phyloP scores from a whole-genome alignment of 768 basidiomycete genomes.

The Kwoniella europaea region DNA sequence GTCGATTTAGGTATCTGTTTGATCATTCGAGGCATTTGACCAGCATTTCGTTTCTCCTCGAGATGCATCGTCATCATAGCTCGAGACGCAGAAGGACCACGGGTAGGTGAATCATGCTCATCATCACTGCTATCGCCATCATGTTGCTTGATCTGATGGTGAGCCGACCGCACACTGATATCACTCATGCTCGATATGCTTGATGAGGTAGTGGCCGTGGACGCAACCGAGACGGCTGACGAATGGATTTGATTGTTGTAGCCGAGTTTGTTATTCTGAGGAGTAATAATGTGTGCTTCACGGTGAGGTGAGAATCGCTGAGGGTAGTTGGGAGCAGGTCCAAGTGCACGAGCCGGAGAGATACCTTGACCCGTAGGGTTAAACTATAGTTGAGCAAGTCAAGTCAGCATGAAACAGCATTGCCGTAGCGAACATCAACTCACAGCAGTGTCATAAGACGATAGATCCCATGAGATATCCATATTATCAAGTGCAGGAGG shows the following conservation, averaged over 20 bases:
- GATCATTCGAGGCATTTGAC: not conserved
- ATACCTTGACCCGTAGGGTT: constrained; percentile 39
- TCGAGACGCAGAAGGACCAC: constrained; percentile 29
- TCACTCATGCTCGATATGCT: constrained; percentile 28
- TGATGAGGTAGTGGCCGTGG: constrained; percentile 30
- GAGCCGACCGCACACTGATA: constrained; percentile 14
- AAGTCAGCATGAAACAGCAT: not conserved
- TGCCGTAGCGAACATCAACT: constrained; percentile 1
- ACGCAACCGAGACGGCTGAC: constrained; percentile 36
- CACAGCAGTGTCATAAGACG: constrained; percentile 11
- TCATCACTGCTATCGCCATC: constrained; percentile 37
- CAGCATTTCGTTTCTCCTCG: constrained; percentile 19
- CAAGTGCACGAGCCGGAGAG: constrained; percentile 48
- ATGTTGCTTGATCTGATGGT: constrained; percentile 16
- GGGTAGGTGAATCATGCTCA: constrained; percentile 47
- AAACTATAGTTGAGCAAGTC: constrained; percentile 8
- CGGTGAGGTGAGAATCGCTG: constrained; percentile 33
- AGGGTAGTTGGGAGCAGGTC: constrained; percentile 41
- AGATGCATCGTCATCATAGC: constrained; percentile 33
- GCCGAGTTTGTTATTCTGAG: constrained; percentile 32
- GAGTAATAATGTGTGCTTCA: constrained; percentile 37
- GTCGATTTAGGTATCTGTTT: constrained; percentile 23
- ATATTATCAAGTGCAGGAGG: constrained; percentile 19
- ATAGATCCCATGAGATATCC: constrained; percentile 24
- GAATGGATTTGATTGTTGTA: constrained; percentile 32